Evolutionary conservation across 2,329 filamentous ascomycete species (phyloP).

Genomic region (Fusarium beomiforme): DNA sequence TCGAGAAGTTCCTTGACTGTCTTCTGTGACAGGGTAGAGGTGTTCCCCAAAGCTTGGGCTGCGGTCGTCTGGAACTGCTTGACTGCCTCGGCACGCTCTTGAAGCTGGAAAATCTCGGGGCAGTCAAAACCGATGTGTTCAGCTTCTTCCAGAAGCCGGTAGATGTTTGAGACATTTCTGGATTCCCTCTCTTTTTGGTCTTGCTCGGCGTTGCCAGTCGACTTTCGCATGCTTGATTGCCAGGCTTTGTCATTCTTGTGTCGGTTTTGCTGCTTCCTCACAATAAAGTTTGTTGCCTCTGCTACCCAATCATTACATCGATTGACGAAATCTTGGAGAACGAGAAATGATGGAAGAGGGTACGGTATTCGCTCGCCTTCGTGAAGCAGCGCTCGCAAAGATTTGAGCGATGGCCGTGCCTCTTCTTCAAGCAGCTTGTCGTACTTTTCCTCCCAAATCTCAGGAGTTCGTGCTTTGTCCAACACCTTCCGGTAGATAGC

Average conservation of each 20-base stretch:
- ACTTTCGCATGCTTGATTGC: constrained; percentile 78
- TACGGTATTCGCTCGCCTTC: constrained; percentile 98
- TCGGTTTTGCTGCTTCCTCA: constrained; percentile 96
- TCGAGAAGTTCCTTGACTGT: constrained; percentile 94
- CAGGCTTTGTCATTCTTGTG: constrained; percentile 93
- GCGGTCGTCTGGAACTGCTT: constrained; percentile 85
- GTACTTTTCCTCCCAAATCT: constrained; percentile 91
- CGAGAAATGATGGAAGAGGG: constrained; percentile 82
- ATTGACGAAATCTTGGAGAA: constrained; percentile 90
- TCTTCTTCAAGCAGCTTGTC: constrained; percentile 86
- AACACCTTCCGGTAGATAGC: constrained; percentile 77
- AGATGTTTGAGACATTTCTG: constrained; percentile 89
- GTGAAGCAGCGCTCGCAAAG: constrained; percentile 81
- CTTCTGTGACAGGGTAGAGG: constrained; percentile 69
- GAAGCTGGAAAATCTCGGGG: constrained; percentile 85
- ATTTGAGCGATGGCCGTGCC: constrained; percentile 84
- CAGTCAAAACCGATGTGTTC: constrained; percentile 93
- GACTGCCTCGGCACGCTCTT: constrained; percentile 86
- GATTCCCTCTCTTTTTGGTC: constrained; percentile 87
- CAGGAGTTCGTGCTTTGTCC: constrained; percentile 87
- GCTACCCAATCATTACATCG: constrained; percentile 98
- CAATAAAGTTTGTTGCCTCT: constrained; percentile 94
- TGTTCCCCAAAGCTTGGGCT: constrained; percentile 73
- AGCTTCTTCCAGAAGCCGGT: constrained; percentile 83
- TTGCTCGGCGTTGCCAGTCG: constrained; percentile 61